phyloP scores from a whole-genome alignment of 1,284 basidiomycete species.

The Apiotrichum akiyoshidainum region DNA sequence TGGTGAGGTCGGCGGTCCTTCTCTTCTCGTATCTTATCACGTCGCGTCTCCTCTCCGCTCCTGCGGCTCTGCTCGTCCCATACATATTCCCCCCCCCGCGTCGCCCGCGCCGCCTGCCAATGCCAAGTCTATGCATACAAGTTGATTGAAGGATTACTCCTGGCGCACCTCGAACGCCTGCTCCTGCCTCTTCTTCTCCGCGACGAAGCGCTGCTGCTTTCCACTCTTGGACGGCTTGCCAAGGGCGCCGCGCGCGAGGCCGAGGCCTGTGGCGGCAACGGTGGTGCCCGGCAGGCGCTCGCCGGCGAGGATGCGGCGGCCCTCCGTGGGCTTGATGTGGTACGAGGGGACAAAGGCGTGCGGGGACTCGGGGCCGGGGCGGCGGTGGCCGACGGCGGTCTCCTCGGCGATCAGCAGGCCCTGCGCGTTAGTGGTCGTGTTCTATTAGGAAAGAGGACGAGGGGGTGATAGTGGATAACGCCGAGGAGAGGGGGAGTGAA shows the following conservation, averaged over 20 bases:
- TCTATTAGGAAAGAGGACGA: neutral
- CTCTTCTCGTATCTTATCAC: no score
- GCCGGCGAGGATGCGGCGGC: constrained; percentile 39
- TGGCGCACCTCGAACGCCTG: neutral
- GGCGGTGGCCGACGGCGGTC: constrained; percentile 11
- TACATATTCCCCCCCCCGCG: neutral
- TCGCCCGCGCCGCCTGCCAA: neutral
- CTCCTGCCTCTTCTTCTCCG: neutral
- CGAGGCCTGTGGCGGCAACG: constrained; percentile 38
- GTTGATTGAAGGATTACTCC: neutral
- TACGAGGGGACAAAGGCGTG: constrained; percentile 5
- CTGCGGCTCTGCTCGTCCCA: neutral
- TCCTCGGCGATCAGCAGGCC: constrained; percentile 23
- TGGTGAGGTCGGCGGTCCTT: no score
- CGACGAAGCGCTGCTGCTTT: neutral
- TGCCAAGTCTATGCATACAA: constrained; percentile 11
- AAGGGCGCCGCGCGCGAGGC: constrained; percentile 44
- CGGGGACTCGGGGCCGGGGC: constrained; percentile 2
- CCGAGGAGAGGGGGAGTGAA: no score
- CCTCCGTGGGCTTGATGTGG: constrained; percentile 21
- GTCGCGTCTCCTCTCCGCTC: neutral
- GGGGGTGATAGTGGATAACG: neutral
- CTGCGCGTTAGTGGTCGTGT: constrained; percentile 20
- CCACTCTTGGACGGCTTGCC: constrained; percentile 17
- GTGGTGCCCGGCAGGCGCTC: constrained; percentile 46